Evolutionary conservation across 2,329 filamentous ascomycete species (phyloP), one percentile per base, ranked within the genome.

Genomic region (Bipolaris cookei): DNA sequence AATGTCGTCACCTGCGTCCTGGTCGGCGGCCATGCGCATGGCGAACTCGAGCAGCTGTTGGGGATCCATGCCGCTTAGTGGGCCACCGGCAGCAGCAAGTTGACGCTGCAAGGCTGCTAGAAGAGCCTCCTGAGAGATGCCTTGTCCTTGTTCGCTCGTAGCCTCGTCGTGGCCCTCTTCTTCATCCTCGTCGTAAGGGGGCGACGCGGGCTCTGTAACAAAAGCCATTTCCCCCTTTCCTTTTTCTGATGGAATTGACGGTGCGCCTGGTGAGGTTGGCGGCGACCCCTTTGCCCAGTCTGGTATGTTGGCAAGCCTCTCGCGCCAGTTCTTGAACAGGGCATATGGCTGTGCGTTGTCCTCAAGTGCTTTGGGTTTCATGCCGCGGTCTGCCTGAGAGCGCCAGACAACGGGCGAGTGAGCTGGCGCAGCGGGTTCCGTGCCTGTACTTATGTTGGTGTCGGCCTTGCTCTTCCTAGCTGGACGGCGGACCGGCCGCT

Each of bases 291-390:
- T 59, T 14, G 62, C 59, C 71, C 68, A 74, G 13, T 56, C 42
- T 18, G 74, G 68, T 47, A 63, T 68, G 25, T 73, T 62, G 30
- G 63, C 65, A 48, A 78, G 75, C 28, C 73, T 72, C 50, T 77
- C 69, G 55, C 75, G 74, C 80, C 80, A 83, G 56, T 83, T 76
- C 35, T 76, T 74, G 23, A 83, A 58, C 13, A 82, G 62, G 4
- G 80, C 74, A 52, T 76, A 79, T 10, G 74, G 47, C 46, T 70
- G 60, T 1, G 65, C 63, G 13, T 71, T 58, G n/a, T 76, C 70
- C 3, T 71, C 67, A 13, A 71, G 52, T 37, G 65, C 43, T 57
- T 62, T 70, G 5, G 63, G 50, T 54, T 75, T 61, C 35, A 49
- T 28, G 54, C 70, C 52, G 63, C 66, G 60, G 14, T 66, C 49